Evolutionary conservation across 257 asterid species (phyloP), one percentile per base, ranked within the genome.

Genomic region (Solanum chmielewskii): DNA sequence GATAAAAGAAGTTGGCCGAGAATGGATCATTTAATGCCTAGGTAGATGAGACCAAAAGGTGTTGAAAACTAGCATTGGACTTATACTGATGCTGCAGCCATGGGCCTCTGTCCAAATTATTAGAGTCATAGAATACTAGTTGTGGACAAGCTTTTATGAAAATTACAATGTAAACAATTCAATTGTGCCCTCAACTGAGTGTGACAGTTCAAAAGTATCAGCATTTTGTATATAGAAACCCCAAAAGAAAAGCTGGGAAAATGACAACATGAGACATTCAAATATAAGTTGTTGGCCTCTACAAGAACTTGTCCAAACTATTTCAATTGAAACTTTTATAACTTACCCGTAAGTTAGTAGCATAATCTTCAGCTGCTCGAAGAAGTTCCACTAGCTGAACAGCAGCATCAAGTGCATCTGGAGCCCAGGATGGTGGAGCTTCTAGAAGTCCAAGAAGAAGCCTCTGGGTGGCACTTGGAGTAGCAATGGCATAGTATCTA

Each of bases 361-460:
- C 98, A 91, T 96, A 97, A 90, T 96, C 99, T 90, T 97, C 99
- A 75, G 99, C 99, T 83, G 99, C 99, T 87, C 98, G 96, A 83
- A 97, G 97, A 81, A 97, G 98, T 92, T 97, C 99, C 92, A 97
- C 99, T 68, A 97, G 93, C 89, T 97, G 99, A 68, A 97, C 99
- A 90, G 99, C 96, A 92, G 99, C 99, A 91, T 97, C 98, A 86
- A 97, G 98, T 80, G 99, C 99, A 92, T 97, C 99, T 21, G 99
- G 99, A 83, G 99, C 99, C 99, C 99, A 96, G 31, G 99, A 97
- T 35, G 99, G 99, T 35, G 99, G 99, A 87, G 99, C 99, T 91
- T 97, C 99, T 88, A 97, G 91, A 83, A 97, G 96, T 89, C 99
- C 99, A 89, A 97, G 96, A 87, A 97, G 99, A 89, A 97, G 93